A percentile compares a stretch with the other conserved stretches of the same genome.
Evolutionary conservation across 371 early-diverging fungal genomes (phyloP).

Genomic region (Mortierella sp.): DNA sequence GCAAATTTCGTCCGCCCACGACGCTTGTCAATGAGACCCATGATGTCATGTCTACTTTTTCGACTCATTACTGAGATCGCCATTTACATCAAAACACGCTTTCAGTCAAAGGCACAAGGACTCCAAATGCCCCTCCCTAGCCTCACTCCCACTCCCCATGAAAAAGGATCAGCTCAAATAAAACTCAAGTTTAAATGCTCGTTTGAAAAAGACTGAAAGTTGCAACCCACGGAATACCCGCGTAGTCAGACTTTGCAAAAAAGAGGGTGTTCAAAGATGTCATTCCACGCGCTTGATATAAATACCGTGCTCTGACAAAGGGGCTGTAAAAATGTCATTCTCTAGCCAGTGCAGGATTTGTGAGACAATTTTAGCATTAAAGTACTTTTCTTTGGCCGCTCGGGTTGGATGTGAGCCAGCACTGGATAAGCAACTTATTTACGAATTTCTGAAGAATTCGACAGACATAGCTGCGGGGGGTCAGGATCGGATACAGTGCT

Average conservation of each 20-base stretch:
- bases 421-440: conserved; percentile 12
- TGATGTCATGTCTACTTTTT: conserved; percentile 20
- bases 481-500: conserved; percentile 21
- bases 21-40: conserved; percentile 18
- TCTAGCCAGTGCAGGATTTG: conserved; percentile 17
- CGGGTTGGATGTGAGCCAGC: conserved; percentile 12
- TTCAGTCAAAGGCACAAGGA: conserved; percentile 9
- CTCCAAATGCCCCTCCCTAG: conserved; percentile 14
- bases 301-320: conserved; percentile 18
- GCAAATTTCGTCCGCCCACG: conserved; percentile 21
- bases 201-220: background rate
- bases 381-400: conserved; percentile 13
- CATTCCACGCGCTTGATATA: conserved; percentile 22
- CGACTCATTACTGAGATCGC: background rate
- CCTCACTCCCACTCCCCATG: conserved; percentile 17
- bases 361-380: conserved; percentile 10
- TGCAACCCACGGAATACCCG: conserved; percentile 25
- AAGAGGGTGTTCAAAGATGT: conserved; percentile 14
- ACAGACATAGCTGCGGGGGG: conserved; percentile 22
- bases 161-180: conserved; percentile 8
- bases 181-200: background rate
- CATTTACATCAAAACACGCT: conserved; percentile 17
- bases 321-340: conserved; percentile 8
- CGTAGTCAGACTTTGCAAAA: conserved; percentile 3
- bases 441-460: conserved; percentile 24